These are phyloP conservation scores for Calophaca sinica DNA, from an alignment of 306 rosid species.

Conservation along the genomic window DNA sequence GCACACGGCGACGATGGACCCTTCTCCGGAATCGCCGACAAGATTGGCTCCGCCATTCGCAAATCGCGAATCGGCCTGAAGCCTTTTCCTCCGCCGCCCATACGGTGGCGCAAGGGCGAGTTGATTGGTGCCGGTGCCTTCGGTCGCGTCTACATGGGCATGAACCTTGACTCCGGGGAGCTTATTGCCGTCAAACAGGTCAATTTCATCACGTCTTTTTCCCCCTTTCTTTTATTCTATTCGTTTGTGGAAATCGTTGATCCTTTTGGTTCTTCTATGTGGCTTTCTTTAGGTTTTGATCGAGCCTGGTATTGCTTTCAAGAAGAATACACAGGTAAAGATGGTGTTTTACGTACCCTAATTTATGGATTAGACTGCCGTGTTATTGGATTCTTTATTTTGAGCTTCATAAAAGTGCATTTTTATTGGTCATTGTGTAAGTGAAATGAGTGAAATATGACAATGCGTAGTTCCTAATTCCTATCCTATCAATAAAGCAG, in stretches of 20 bases:
- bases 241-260: conserved; percentile 16
- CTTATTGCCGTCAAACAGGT: conserved; percentile 93
- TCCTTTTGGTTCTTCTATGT: conserved; percentile 18
- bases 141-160: conserved; percentile 90
- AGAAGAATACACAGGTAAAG: conserved; percentile 76
- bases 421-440: neutral
- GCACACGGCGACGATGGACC: conserved; percentile 55
- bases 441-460: conserved; percentile 1
- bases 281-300: conserved; percentile 69
- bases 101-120: conserved; percentile 95
- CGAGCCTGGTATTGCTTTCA: conserved; percentile 73
- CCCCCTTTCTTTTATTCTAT: neutral
- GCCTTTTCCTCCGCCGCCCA: conserved; percentile 57
- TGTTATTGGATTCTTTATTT: conserved; percentile 12
- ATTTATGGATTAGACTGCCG: neutral
- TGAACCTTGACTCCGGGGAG: conserved; percentile 97
- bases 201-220: neutral
- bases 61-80: conserved; percentile 72
- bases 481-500: neutral
- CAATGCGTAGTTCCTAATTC: neutral
- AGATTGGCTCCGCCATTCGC: conserved; percentile 77
- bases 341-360: neutral
- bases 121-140: conserved; percentile 92
- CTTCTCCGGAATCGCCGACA: conserved; percentile 70
- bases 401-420: conserved; percentile 28